A percentile compares a stretch with the other conserved stretches of the same genome.
Conservation (phyloP, 805 yeast genomes). For the Teunomyces atbi region DNA sequence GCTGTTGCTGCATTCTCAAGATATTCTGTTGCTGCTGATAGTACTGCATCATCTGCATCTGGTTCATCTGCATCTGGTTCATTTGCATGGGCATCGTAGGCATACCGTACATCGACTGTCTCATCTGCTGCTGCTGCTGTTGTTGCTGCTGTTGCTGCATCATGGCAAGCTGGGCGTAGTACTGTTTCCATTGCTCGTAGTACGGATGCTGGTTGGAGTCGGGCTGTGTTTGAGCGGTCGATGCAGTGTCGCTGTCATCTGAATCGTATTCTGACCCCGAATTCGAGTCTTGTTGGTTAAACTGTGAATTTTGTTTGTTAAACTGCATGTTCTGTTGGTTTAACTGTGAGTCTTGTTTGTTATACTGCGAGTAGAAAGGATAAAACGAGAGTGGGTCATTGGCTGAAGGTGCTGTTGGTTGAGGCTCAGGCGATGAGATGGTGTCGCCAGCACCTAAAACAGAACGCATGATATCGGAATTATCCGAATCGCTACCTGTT, state of each 20-base stretch:
- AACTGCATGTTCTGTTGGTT: constrained; percentile 7
- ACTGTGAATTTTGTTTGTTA: constrained; percentile 6
- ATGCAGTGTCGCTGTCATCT: constrained; percentile 7
- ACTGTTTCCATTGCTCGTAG: constrained; percentile 38
- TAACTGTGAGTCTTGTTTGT: constrained; percentile 9
- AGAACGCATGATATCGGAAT: not conserved
- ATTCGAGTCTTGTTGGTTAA: constrained; percentile 10
- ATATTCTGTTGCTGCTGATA: constrained; percentile 3
- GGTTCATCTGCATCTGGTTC: constrained; percentile 17
- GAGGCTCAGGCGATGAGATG: not conserved
- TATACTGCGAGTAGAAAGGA: constrained; percentile 1
- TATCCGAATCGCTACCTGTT: not conserved
- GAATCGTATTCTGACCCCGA: constrained; percentile 8
- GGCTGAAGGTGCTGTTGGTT: not conserved
- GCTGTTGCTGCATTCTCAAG: constrained; percentile 6
- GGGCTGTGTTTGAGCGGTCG: constrained; percentile 3
- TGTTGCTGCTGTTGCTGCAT: constrained; percentile 18
- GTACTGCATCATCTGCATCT: constrained; percentile 4
- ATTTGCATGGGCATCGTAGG: constrained; percentile 8
- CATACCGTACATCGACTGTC: constrained; percentile 12
- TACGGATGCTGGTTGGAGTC: constrained; percentile 25
- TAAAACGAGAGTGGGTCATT: constrained; percentile 1
- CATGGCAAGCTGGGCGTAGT: constrained; percentile 26
- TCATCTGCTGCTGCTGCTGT: constrained; percentile 15
- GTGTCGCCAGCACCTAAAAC: not conserved